phyloP scores from a whole-genome alignment of 176 grass and related monocot species.

The Paspalum notatum region DNA sequence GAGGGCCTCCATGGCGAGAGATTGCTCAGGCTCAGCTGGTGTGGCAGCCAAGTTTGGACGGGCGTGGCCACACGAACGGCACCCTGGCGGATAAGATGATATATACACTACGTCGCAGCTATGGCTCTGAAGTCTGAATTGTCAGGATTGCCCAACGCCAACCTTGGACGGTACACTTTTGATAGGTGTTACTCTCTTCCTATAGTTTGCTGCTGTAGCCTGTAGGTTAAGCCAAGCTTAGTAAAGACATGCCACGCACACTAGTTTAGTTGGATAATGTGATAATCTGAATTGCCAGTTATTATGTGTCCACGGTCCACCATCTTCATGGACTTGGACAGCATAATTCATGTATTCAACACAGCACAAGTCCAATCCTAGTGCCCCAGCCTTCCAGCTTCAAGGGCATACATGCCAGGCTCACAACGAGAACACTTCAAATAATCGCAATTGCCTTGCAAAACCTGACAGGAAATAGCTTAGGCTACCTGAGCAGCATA shows the following conservation, averaged over 20 bases:
- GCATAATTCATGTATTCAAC: neutral
- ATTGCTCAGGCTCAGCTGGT: neutral
- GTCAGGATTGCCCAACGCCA: no score
- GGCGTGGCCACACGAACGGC: slow-evolving; percentile 20
- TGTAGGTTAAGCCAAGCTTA: neutral
- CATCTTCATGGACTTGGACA: neutral
- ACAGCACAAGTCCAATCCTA: neutral
- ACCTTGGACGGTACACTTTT: no score
- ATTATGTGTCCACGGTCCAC: neutral
- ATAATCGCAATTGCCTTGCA: neutral
- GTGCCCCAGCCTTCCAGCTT: neutral
- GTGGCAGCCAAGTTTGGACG: neutral
- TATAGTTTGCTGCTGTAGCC: no score
- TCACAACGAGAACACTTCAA: neutral
- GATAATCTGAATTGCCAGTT: neutral
- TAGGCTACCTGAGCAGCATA: slow-evolving; percentile 5
- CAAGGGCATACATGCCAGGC: neutral
- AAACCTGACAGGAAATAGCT: neutral
- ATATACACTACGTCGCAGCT: neutral
- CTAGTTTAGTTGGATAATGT: neutral
- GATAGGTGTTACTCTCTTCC: no score
- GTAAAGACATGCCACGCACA: neutral
- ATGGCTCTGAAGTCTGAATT: no score
- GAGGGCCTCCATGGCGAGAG: slow-evolving; percentile 56
- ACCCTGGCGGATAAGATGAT: slow-evolving; percentile 17